Base-by-base conservation (phyloP, 495 filamentous ascomycete species). In the Podospora australis region DNA sequence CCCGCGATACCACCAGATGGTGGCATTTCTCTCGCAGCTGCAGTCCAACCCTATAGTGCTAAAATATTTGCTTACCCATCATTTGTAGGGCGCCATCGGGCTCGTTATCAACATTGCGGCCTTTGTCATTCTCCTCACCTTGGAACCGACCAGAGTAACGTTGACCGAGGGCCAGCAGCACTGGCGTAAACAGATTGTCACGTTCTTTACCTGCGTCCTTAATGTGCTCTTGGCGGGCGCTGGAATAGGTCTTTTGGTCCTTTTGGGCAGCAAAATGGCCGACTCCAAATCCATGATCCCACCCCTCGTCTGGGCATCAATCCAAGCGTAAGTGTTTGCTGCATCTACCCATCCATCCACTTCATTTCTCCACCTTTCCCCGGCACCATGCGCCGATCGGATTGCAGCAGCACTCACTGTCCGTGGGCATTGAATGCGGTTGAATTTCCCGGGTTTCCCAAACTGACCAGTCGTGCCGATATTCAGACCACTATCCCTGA, bases 131-230 rank as follows among this genome's bases (percentile, higher is more conserved):
- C 53, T 64, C 1, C 30, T 64, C 13, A 36, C 46, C 36, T 45
- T 54, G 14, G 61, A 64, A 20, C 32, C 29, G 4, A 52, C 44
- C 49, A 52, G 50, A 6, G 48, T 55, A 28, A 43, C 34, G 3
- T 42, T 64, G 36, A 62, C 58, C 23, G 59, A 64, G 39, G 61
- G 59, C 20, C 56, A 64, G 48, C 56, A 62, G 23, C 58, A 64
- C 36, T 64, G 56, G 56, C 56, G 61, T 38, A 62, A 53, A 17
- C 59, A 62, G 39, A 34, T 59, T 13, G 46, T 54, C 28, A 62
- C 59, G 14, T 46, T 60, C 24, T 62, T 59, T 26, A 47, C 53
- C 36, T 64, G 56, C 49, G 40, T 56, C 9, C 49, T 53, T 22
- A 64, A 64, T 14, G 28, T 64, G 11, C 39, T 62, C n/a, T 24